Conservation (phyloP, 1,139 yeast species). For the Yamadazyma spencermartinsiae region DNA sequence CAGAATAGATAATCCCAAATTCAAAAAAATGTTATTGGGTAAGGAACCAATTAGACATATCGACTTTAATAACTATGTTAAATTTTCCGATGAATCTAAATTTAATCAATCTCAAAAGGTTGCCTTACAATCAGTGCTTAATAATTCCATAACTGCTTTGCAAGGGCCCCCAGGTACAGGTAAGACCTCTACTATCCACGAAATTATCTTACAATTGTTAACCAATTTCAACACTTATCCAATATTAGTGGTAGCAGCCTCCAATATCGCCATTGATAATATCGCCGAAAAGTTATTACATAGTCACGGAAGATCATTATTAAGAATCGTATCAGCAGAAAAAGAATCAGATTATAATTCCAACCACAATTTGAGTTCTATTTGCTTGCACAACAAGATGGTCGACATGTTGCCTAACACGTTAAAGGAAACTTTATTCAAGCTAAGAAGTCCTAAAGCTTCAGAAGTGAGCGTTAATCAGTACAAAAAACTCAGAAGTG, state of each 20-base stretch:
- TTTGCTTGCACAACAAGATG: conserved; percentile 66
- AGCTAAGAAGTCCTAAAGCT: conserved; percentile 43
- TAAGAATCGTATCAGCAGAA: conserved; percentile 61
- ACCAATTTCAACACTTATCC: conserved; percentile 59
- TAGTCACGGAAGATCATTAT: conserved; percentile 50
- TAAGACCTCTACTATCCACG: conserved; percentile 65
- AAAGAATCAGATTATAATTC: conserved; percentile 62
- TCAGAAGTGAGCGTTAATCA: conserved; percentile 39
- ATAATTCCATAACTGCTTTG: conserved; percentile 62
- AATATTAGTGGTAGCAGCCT: conserved; percentile 71
- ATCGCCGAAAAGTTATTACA: conserved; percentile 64
- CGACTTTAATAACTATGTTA: conserved; percentile 54
- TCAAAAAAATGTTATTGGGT: conserved; percentile 60
- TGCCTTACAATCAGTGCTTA: conserved; percentile 68
- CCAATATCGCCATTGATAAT: conserved; percentile 74
- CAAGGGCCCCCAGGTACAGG: conserved; percentile 77
- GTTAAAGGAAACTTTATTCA: conserved; percentile 42
- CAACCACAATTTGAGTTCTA: conserved; percentile 54
- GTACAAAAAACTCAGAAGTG: conserved; percentile 49
- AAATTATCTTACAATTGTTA: conserved; percentile 61
- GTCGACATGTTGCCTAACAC: conserved; percentile 47
- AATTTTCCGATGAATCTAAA: conserved; percentile 40
- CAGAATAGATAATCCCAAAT: conserved; percentile 55
- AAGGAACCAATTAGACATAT: conserved; percentile 60
- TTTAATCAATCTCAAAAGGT: conserved; percentile 66